Conservation (phyloP, 75 land plant species). For the Isoetes taiwanensis region DNA sequence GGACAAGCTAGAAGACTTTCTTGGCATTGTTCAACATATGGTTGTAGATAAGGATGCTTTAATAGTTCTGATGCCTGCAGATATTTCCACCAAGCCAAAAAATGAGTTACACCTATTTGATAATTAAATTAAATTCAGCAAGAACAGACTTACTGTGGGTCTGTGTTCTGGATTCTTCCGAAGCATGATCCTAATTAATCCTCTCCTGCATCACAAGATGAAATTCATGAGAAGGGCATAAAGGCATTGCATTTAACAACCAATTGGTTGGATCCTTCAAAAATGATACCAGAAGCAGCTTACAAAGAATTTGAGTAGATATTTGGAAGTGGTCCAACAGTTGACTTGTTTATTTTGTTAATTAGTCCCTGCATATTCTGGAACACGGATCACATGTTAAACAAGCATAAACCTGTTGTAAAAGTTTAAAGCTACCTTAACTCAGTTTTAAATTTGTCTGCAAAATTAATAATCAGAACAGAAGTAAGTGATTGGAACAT, state of each 20-base stretch:
- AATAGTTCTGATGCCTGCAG: conserved; percentile 60
- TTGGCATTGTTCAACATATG: conserved; percentile 41
- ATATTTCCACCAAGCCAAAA: background rate
- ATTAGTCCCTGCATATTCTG: conserved; percentile 79
- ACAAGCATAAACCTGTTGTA: no score
- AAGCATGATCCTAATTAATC: conserved; percentile 84
- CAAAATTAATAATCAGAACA: no score
- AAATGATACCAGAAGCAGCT: conserved; percentile 13
- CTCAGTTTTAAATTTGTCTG: no score
- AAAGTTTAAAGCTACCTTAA: no score
- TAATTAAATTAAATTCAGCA: no score
- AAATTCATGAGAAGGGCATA: background rate
- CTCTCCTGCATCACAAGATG: conserved; percentile 40
- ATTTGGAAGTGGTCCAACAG: conserved; percentile 61
- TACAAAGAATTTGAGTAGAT: conserved; percentile 61
- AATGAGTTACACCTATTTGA: no score
- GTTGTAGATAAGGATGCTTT: conserved; percentile 50
- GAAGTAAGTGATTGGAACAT: no score
- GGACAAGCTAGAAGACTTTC: conserved; percentile 8
- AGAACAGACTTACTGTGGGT: conserved; percentile 70
- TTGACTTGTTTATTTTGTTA: conserved; percentile 72
- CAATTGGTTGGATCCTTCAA: background rate
- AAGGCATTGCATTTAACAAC: background rate
- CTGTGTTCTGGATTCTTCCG: conserved; percentile 93
- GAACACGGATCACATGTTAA: background rate